Conservation (phyloP, 73 alveolate species). For the Paramecium sexaurelia region DNA sequence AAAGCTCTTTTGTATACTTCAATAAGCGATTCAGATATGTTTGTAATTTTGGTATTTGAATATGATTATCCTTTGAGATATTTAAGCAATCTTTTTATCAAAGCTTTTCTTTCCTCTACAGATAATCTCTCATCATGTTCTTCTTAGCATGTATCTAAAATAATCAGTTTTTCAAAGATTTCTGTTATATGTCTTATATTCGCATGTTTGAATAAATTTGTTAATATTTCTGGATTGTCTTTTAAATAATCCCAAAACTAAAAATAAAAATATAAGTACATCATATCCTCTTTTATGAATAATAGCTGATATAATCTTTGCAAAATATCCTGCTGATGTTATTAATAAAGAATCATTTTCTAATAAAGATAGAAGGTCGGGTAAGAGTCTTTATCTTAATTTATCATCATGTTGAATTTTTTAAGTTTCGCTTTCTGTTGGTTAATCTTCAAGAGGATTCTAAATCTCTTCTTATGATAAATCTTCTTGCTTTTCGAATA, state of each 20-base stretch:
- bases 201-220: not conserved
- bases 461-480: not conserved
- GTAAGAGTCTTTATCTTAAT: not conserved
- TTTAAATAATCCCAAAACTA: slow-evolving; percentile 36
- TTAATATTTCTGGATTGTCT: not conserved
- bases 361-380: not conserved
- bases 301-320: not conserved
- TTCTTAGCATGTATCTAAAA: not conserved
- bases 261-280: not conserved
- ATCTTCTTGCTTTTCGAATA: not conserved
- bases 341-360: not conserved
- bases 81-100: not conserved
- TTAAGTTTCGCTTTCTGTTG: not conserved
- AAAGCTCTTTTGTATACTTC: not conserved
- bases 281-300: slow-evolving; percentile 46
- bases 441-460: slow-evolving; percentile 9
- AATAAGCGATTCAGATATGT: not conserved
- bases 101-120: not conserved
- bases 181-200: not conserved
- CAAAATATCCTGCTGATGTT: slow-evolving; percentile 40
- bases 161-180: slow-evolving; percentile 27
- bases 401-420: not conserved
- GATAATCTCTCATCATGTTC: not conserved
- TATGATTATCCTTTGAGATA: not conserved
- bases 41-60: not conserved